phyloP scores from a whole-genome alignment of 306 rosid species.

The Echinosophora koreensis region DNA sequence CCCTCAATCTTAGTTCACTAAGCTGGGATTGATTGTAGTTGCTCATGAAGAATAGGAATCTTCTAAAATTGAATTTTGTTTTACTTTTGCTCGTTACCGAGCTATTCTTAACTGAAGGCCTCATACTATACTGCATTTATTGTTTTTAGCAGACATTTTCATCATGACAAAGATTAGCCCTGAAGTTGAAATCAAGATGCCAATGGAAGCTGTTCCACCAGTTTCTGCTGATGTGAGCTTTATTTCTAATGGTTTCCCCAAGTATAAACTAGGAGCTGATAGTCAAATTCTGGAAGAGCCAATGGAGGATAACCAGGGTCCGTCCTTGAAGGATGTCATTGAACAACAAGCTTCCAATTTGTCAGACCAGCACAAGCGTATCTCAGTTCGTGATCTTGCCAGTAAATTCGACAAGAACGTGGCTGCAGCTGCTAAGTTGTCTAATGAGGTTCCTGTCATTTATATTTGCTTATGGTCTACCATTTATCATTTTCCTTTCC shows the following conservation, averaged over 20 bases:
- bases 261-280: constrained; percentile 83
- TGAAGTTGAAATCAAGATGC: constrained; percentile 66
- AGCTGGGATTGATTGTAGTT: constrained; percentile 13
- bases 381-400: constrained; percentile 98
- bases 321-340: constrained; percentile 79
- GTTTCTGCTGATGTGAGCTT: constrained; percentile 98
- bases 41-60: neutral
- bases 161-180: constrained; percentile 92
- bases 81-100: constrained; percentile 16
- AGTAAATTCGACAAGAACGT: constrained; percentile 95
- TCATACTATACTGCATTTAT: constrained; percentile 36
- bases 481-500: constrained; percentile 27
- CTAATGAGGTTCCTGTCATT: constrained; percentile 74
- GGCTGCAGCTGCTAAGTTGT: constrained; percentile 90
- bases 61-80: constrained; percentile 36
- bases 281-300: constrained; percentile 84
- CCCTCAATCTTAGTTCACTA: constrained; percentile 14
- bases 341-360: constrained; percentile 78
- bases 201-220: constrained; percentile 64
- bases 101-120: constrained; percentile 27
- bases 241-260: constrained; percentile 72
- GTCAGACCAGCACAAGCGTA: constrained; percentile 89
- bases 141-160: constrained; percentile 54
- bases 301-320: constrained; percentile 70
- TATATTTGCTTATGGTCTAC: constrained; percentile 37